These are phyloP conservation scores for Graphilbum sp. DNA, from an alignment of 2,329 filamentous ascomycete species.

Conservation along the genomic window DNA sequence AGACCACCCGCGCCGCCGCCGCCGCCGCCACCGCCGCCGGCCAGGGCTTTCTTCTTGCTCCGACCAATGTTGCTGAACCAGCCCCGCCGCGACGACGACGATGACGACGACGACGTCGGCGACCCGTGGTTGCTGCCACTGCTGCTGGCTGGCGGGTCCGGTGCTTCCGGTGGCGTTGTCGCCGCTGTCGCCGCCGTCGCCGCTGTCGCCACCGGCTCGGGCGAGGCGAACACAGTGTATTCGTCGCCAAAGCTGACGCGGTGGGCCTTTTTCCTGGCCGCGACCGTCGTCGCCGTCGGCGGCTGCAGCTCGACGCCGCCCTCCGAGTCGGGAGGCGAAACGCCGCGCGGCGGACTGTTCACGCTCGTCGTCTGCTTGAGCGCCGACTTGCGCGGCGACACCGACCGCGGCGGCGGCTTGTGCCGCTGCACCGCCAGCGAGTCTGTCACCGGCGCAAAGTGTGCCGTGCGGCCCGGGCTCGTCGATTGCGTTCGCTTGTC, in stretches of 20 bases:
- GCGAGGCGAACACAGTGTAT: conserved; percentile 34
- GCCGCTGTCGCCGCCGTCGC: neutral
- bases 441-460: neutral
- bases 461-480: neutral
- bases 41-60: conserved; percentile 30
- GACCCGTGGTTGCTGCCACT: neutral
- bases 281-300: neutral
- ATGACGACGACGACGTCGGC: neutral
- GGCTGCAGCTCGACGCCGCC: conserved; percentile 10
- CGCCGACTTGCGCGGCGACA: conserved; percentile 64
- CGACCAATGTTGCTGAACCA: conserved; percentile 36
- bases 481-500: neutral
- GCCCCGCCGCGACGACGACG: conserved; percentile 19
- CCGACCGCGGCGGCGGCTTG: conserved; percentile 50
- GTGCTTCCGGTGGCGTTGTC: conserved; percentile 2
- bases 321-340: conserved; percentile 36
- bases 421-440: conserved; percentile 37
- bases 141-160: conserved; percentile 2
- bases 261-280: conserved; percentile 31
- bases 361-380: conserved; percentile 42
- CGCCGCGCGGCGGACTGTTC: conserved; percentile 28
- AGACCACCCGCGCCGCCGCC: neutral
- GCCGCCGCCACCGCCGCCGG: conserved; percentile 13
- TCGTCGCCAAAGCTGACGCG: conserved; percentile 69
- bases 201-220: neutral